Base-by-base conservation (phyloP, 106 monocot genomes). In the Acorus gramineus region DNA sequence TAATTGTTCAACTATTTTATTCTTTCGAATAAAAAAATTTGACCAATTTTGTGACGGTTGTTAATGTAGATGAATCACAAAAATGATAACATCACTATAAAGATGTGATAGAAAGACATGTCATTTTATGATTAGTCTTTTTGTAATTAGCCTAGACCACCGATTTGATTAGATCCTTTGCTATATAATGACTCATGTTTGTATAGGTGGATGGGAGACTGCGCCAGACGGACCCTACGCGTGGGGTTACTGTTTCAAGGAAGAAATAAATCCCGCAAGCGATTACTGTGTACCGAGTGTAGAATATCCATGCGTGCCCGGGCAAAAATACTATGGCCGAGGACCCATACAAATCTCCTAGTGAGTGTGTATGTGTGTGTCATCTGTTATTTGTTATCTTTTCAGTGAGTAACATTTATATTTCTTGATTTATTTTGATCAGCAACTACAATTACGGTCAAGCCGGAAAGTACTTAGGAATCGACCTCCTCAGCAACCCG, bases 181-280 rank as follows among this genome's bases (percentile, higher is more conserved):
- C 28, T 1, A 28, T 28, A 1, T 28, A 28, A 28, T 28, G 28
- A 28, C 28, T 28, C 28, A 28, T 28, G 28, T 28, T 28, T 28
- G 28, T 49, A 3, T 10, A 65, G 72, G 66, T 6, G 74, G 68
- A 11, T 74, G 74, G 67, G 4, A 59, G 2, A 67, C 53, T 2
- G 74, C 68, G 43, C 74, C 74, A 9, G 68, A 63, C 7, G 62
- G 68, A 0, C 74, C 61, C 1, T 75, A 75, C 49, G 7, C 67
- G 0, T 75, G 74, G 74, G 74, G 74, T 2, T 75, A 75, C 68
- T 75, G 62, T 14, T 75, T 56, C 55, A 67, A 68, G 44, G 62
- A 62, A 56, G 74, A 75, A 10, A 0, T 0, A 43, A 44, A 11
- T n/a, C 14, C 13, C 4, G 46, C 53, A 8, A 7, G 14, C 2